Evolutionary conservation across 192 early-diverging fungal species (phyloP).

Genomic region (Coemansia sp.): DNA sequence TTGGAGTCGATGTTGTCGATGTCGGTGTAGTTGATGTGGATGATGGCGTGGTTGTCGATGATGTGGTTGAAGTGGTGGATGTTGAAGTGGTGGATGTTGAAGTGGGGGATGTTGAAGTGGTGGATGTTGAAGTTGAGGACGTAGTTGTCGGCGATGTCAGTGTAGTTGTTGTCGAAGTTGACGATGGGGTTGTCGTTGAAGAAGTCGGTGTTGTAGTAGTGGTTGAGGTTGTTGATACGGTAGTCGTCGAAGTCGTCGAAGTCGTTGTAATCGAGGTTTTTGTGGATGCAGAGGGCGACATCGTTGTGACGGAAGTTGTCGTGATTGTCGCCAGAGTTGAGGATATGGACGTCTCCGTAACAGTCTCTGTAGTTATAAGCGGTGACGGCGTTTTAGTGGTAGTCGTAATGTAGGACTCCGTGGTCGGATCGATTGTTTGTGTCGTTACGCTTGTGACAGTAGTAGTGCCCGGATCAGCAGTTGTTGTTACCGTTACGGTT

Average conservation of each 20-base stretch:
- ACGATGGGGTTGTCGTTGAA: background rate
- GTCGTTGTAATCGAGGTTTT: background rate
- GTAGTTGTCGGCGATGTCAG: background rate
- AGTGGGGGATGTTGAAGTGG: no score
- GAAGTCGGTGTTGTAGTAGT: background rate
- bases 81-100: background rate
- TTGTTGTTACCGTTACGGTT: background rate
- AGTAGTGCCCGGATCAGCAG: conserved; percentile 3
- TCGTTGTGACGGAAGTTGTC: background rate
- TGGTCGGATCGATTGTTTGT: background rate
- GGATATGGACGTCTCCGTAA: background rate
- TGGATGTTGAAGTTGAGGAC: no score
- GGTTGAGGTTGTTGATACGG: background rate
- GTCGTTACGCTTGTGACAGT: conserved; percentile 10
- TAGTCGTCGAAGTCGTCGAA: background rate
- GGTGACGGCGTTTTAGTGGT: conserved; percentile 11
- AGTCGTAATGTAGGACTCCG: background rate
- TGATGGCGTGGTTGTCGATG: background rate
- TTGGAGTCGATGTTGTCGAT: background rate
- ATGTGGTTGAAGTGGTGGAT: background rate
- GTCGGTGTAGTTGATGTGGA: background rate
- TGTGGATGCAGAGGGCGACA: no score
- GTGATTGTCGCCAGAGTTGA: no score
- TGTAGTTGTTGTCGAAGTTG: background rate
- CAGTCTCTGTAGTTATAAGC: conserved; percentile 5